Conservation (phyloP, 768 basidiomycete species). For the Xerocomellus amylosporus region DNA sequence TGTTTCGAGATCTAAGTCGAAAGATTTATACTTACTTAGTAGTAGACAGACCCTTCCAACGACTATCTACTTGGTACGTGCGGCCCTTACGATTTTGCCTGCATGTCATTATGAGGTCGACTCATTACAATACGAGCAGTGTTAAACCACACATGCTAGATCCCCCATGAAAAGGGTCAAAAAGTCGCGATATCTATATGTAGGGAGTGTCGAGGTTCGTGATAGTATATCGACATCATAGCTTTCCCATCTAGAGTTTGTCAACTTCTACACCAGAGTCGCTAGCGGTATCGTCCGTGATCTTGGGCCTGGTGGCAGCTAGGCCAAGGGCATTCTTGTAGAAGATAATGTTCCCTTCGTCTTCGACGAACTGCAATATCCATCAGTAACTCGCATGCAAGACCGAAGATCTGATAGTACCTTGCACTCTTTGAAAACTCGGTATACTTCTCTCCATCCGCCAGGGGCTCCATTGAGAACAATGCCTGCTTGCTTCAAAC, state of each 20-base stretch:
- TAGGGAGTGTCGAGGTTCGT: neutral
- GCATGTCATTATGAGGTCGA: no score
- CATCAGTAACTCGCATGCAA: neutral
- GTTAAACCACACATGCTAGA: neutral
- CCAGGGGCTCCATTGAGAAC: conserved; percentile 68
- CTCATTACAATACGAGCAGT: neutral
- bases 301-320: conserved; percentile 65
- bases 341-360: conserved; percentile 87
- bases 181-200: conserved; percentile 12
- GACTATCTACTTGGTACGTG: no score
- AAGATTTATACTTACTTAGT: no score
- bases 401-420: conserved; percentile 25
- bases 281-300: conserved; percentile 53
- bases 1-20: no score
- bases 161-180: neutral
- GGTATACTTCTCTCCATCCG: conserved; percentile 78
- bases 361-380: conserved; percentile 74
- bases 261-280: conserved; percentile 69
- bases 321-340: conserved; percentile 86
- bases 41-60: no score
- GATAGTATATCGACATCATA: conserved; percentile 1
- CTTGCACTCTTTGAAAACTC: conserved; percentile 78
- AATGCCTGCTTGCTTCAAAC: conserved; percentile 57
- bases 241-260: conserved; percentile 28
- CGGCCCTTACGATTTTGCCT: no score